Percentiles rank a stretch among this genome's conserved stretches.
These are phyloP conservation scores for Sphaerulina musiva DNA, from an alignment of 2,329 filamentous ascomycete species.

Conservation along the genomic window DNA sequence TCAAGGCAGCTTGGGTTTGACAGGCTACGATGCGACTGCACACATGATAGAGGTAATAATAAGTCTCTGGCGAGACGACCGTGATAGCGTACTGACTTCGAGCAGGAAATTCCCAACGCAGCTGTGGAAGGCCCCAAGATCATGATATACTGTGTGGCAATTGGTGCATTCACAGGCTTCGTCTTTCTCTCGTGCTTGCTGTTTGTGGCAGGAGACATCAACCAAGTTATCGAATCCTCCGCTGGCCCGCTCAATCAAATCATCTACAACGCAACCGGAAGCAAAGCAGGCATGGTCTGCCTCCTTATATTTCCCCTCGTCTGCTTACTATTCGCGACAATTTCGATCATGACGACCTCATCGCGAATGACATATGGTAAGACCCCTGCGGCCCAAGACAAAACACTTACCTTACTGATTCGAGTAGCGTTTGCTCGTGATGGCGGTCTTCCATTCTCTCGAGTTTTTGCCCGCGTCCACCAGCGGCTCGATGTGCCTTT, in stretches of 20 bases:
- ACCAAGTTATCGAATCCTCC: constrained; percentile 29
- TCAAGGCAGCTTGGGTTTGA: constrained; percentile 33
- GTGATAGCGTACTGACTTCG: neutral
- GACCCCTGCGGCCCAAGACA: neutral
- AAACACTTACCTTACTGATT: neutral
- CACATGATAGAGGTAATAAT: constrained; percentile 40
- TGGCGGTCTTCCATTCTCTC: constrained; percentile 32
- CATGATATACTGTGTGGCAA: constrained; percentile 35
- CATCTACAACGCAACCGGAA: constrained; percentile 33
- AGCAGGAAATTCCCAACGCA: constrained; percentile 33
- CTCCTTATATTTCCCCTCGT: constrained; percentile 34
- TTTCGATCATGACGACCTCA: constrained; percentile 34
- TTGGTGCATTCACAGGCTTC: constrained; percentile 34
- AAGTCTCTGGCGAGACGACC: neutral
- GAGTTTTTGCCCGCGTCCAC: constrained; percentile 33
- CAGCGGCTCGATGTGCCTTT: constrained; percentile 32
- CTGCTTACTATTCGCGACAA: constrained; percentile 33
- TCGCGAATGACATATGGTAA: constrained; percentile 33
- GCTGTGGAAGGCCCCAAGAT: constrained; percentile 33
- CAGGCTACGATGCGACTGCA: constrained; percentile 48
- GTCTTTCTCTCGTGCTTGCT: constrained; percentile 34
- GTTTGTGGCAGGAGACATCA: constrained; percentile 32
- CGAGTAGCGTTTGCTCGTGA: constrained; percentile 33
- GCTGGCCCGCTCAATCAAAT: constrained; percentile 33
- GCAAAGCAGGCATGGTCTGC: constrained; percentile 32